Percentiles rank a stretch among this genome's conserved stretches.
These are phyloP conservation scores for Salvia miltiorrhiza DNA, from an alignment of 257 asterid species.

Conservation along the genomic window DNA sequence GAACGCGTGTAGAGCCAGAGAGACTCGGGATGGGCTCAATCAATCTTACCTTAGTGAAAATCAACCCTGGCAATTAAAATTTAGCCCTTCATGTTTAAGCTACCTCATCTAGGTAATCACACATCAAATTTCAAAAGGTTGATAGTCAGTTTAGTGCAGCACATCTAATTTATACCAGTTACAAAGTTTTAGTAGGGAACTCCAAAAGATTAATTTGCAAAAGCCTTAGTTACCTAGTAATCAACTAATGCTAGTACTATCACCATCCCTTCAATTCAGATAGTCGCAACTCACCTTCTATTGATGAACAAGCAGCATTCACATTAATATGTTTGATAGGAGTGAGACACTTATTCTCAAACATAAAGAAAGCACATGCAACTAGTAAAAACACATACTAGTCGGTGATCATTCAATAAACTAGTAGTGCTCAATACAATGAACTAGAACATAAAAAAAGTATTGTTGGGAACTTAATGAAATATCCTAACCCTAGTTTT, in stretches of 20 bases:
- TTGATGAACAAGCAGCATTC: conserved; percentile 10
- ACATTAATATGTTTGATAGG: not conserved
- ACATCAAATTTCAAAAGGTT: not conserved
- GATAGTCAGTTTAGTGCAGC: not conserved
- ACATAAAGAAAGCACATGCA: not conserved
- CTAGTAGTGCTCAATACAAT: not conserved
- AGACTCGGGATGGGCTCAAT: too few relatives aligned
- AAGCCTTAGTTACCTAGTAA: conserved; percentile 4
- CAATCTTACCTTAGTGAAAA: not conserved
- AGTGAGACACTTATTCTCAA: not conserved
- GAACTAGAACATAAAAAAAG: too few relatives aligned
- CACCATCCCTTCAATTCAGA: conserved; percentile 54
- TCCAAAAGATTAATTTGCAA: not conserved
- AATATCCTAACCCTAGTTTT: too few relatives aligned
- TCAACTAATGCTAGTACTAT: conserved; percentile 91
- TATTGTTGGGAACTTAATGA: too few relatives aligned
- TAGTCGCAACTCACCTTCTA: conserved; percentile 9
- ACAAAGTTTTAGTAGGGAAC: not conserved
- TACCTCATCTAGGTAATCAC: not conserved
- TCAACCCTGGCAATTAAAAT: not conserved
- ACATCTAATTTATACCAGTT: not conserved
- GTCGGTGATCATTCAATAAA: not conserved
- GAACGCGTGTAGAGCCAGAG: too few relatives aligned
- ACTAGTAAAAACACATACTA: not conserved
- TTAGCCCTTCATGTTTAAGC: not conserved